A percentile compares a stretch with the other conserved stretches of the same genome.
Conservation (phyloP, 176 grass and related monocot species). For the Lolium perenne region DNA sequence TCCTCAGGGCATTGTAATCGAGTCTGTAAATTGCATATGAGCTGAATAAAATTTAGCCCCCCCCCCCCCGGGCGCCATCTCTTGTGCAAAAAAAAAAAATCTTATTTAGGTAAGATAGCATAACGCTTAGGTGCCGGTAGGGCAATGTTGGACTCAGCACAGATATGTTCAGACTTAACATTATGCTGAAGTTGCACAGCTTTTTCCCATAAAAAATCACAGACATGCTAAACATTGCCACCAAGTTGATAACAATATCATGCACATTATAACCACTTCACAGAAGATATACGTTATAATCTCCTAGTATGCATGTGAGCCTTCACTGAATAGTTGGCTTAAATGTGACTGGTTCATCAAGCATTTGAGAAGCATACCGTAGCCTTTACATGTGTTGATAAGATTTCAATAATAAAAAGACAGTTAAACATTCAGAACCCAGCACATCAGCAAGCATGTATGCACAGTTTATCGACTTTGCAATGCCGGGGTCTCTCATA, state of each 20-base stretch:
- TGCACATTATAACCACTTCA: background rate
- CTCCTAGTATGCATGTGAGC: background rate
- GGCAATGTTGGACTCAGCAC: background rate
- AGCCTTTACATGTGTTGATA: background rate
- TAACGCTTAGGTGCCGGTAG: background rate
- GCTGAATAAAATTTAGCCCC: no score
- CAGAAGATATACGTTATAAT: background rate
- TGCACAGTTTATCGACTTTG: no score
- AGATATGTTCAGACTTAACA: background rate
- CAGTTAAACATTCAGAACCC: background rate
- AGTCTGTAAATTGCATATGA: no score
- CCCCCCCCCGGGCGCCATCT: no score
- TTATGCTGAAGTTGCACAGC: background rate
- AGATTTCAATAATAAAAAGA: background rate
- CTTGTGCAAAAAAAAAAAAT: no score
- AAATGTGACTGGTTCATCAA: background rate
- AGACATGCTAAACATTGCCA: background rate
- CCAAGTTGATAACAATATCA: background rate
- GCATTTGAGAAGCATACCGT: background rate
- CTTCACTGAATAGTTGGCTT: background rate
- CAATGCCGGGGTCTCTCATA: no score
- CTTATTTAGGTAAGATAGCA: background rate
- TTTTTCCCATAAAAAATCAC: no score
- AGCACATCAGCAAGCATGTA: background rate
- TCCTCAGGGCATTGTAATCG: no score